Percentiles rank a stretch among this genome's conserved stretches.
phyloP scores from a whole-genome alignment of 78 protist genomes.

The Dictyostelium discoideum region DNA sequence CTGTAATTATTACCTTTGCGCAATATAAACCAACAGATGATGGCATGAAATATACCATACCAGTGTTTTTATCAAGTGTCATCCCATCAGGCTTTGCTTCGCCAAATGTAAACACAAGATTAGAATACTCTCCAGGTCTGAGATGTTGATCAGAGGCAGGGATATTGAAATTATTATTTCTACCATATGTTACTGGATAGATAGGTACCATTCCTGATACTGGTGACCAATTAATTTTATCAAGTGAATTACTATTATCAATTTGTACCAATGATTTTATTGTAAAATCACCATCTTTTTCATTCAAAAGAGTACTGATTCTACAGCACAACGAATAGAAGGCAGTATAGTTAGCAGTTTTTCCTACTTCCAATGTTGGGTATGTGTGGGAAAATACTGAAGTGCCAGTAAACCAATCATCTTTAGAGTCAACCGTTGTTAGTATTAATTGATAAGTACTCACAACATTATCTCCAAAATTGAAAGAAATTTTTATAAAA shows the following conservation, averaged over 20 bases:
- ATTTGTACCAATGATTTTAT: neutral
- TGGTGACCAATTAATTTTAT: neutral
- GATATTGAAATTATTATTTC: neutral
- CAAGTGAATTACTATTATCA: neutral
- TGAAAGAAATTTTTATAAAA: no score
- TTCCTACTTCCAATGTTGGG: neutral
- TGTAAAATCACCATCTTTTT: neutral
- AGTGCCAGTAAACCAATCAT: slow-evolving; percentile 35
- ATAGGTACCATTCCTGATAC: slow-evolving; percentile 1
- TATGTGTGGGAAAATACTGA: neutral
- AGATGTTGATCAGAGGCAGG: neutral
- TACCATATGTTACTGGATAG: neutral
- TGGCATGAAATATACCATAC: neutral
- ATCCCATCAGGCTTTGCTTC: neutral
- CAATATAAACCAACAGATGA: neutral
- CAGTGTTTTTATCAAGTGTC: neutral
- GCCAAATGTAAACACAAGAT: neutral
- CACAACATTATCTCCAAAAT: no score
- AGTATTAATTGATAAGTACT: no score
- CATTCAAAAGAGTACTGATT: slow-evolving; percentile 8
- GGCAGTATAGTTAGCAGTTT: neutral
- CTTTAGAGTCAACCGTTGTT: neutral
- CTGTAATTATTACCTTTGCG: neutral
- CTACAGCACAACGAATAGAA: neutral
- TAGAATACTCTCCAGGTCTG: neutral